Percentiles rank a stretch among this genome's conserved stretches.
Conservation (phyloP, 176 grass and related monocot genomes). For the Avena sativa region DNA sequence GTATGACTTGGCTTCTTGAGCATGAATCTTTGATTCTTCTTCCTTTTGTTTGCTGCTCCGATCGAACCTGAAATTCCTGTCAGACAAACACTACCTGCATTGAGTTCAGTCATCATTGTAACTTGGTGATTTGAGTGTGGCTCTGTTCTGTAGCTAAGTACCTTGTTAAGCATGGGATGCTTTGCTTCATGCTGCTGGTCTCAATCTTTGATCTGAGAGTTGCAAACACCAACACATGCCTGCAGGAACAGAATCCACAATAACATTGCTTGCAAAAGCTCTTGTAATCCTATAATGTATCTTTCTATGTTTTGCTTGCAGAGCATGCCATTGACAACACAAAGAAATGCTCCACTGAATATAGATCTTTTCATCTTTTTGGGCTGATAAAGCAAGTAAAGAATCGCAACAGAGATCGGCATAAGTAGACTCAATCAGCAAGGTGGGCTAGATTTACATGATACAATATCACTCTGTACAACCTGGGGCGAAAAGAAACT, state of each 20-base stretch:
- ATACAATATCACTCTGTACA: slow-evolving; percentile 43
- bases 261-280: slow-evolving; percentile 3
- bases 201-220: background rate
- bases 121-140: background rate
- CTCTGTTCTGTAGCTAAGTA: background rate
- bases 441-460: slow-evolving; percentile 25
- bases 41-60: too few relatives aligned
- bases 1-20: too few relatives aligned
- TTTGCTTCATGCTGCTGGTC: background rate
- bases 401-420: background rate
- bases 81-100: too few relatives aligned
- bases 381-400: background rate
- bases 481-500: background rate
- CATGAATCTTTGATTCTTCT: too few relatives aligned
- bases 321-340: background rate
- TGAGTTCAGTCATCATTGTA: too few relatives aligned
- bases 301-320: slow-evolving; percentile 42
- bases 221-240: background rate
- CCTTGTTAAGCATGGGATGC: background rate
- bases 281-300: slow-evolving; percentile 1
- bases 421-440: background rate
- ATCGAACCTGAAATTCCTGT: too few relatives aligned
- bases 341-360: background rate
- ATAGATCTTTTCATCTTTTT: background rate
- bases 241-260: background rate